Conservation (phyloP, 129 eudicot species). For the Lonicera japonica region DNA sequence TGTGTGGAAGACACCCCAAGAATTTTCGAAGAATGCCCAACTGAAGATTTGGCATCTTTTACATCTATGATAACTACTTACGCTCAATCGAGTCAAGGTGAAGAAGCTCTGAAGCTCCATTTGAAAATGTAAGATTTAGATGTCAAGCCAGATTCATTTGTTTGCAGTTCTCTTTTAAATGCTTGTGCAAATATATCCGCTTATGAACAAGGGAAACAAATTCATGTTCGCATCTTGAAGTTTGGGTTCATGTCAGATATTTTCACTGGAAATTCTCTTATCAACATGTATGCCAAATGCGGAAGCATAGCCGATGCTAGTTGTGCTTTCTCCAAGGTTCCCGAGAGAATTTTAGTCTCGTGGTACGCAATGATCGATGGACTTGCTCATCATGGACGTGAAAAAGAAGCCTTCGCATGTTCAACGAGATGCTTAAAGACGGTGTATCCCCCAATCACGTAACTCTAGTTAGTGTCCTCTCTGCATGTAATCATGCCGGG, state of each 20-base stretch:
- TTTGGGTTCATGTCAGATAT: constrained; percentile 56
- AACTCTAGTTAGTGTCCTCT: constrained; percentile 73
- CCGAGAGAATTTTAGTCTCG: constrained; percentile 62
- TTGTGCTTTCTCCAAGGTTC: constrained; percentile 52
- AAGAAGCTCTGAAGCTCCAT: constrained; percentile 73
- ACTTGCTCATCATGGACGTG: constrained; percentile 86
- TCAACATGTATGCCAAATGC: constrained; percentile 87
- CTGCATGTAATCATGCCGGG: constrained; percentile 87
- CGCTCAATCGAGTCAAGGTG: constrained; percentile 82
- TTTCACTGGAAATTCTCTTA: constrained; percentile 74
- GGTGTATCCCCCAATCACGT: constrained; percentile 67
- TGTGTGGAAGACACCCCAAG: constrained; percentile 38
- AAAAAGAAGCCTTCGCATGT: constrained; percentile 62
- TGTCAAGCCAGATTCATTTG: constrained; percentile 60
- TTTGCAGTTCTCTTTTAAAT: constrained; percentile 71
- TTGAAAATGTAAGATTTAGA: constrained; percentile 49
- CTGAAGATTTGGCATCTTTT: constrained; percentile 66
- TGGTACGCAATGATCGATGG: constrained; percentile 94
- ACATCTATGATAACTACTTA: constrained; percentile 71
- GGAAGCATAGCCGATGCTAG: constrained; percentile 74
- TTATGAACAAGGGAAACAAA: constrained; percentile 85
- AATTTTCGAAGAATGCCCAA: constrained; percentile 49
- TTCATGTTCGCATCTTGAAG: constrained; percentile 68
- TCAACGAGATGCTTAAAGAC: constrained; percentile 57
- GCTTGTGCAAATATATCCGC: constrained; percentile 78